A percentile compares a stretch with the other conserved stretches of the same genome.
Conservation (phyloP, 208 protist genomes). For the Vickermania ingenoplastis region DNA sequence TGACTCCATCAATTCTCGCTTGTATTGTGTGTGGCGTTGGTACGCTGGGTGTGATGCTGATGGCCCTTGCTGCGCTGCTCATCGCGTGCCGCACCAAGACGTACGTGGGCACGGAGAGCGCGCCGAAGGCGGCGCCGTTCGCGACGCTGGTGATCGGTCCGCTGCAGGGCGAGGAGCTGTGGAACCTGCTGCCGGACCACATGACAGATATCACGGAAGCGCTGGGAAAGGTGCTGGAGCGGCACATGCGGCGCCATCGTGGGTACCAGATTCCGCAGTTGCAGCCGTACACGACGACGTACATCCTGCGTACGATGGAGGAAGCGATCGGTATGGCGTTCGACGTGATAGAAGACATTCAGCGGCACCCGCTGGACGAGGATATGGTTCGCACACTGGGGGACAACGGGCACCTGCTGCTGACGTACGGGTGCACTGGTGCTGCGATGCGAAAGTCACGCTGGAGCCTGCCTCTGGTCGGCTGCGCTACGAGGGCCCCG, state of each 20-base stretch:
- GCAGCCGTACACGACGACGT: constrained; percentile 17
- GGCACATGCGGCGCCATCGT: constrained; percentile 8
- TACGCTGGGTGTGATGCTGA: constrained; percentile 6
- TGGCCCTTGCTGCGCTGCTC: background rate
- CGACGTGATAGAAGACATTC: constrained; percentile 12
- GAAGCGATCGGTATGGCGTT: constrained; percentile 13
- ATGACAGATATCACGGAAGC: constrained; percentile 11
- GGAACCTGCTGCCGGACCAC: constrained; percentile 13
- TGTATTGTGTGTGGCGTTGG: constrained; percentile 8
- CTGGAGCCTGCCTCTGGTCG: constrained; percentile 6
- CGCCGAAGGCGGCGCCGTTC: constrained; percentile 20
- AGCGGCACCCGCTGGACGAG: constrained; percentile 10
- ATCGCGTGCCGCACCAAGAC: constrained; percentile 10
- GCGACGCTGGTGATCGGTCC: constrained; percentile 14
- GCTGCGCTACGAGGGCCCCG: constrained; percentile 19
- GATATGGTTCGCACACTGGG: constrained; percentile 12
- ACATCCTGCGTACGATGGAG: constrained; percentile 12
- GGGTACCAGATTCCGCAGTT: constrained; percentile 9
- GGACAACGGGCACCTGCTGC: constrained; percentile 10
- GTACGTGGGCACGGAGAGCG: constrained; percentile 11
- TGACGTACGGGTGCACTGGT: constrained; percentile 24
- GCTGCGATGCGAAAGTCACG: constrained; percentile 14
- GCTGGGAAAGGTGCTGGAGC: constrained; percentile 5
- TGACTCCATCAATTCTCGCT: constrained; percentile 6
- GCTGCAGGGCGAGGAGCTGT: constrained; percentile 13